Conservation (phyloP, 768 basidiomycete species). For the Lentinula guzmanii region DNA sequence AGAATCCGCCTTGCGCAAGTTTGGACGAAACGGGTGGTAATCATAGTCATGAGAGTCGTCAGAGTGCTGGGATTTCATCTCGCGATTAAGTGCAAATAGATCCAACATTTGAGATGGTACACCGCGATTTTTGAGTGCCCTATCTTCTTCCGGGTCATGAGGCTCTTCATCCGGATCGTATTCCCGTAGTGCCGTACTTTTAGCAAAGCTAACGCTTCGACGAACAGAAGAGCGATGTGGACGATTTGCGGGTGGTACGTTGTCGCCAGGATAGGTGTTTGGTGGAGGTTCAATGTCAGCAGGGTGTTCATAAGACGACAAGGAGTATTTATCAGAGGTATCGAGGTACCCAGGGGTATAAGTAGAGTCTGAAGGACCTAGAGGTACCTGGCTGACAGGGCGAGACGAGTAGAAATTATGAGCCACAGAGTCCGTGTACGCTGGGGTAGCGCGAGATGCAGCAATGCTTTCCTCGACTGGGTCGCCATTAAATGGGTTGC, state of each 20-base stretch:
- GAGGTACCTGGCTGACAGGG: constrained; percentile 15
- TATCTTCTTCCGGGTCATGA: constrained; percentile 21
- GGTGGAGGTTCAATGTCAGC: constrained; percentile 54
- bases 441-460: background rate
- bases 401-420: constrained; percentile 10
- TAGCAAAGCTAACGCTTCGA: constrained; percentile 36
- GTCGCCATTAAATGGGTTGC: background rate
- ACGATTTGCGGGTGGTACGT: constrained; percentile 12
- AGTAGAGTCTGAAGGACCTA: background rate
- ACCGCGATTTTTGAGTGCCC: constrained; percentile 35
- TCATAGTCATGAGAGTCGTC: constrained; percentile 5
- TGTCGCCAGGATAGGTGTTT: constrained; percentile 27
- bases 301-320: constrained; percentile 56
- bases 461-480: background rate
- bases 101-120: constrained; percentile 47
- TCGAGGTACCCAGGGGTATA: background rate
- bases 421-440: background rate
- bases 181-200: constrained; percentile 19
- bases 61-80: constrained; percentile 6
- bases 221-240: constrained; percentile 18
- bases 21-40: constrained; percentile 18
- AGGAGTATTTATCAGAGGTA: constrained; percentile 27
- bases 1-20: constrained; percentile 36
- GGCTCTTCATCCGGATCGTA: constrained; percentile 17
- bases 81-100: constrained; percentile 35